Evolutionary conservation across 2,329 filamentous ascomycete genomes (phyloP), one percentile per base, ranked within the genome.

Genomic region (Ophiostoma ips): DNA sequence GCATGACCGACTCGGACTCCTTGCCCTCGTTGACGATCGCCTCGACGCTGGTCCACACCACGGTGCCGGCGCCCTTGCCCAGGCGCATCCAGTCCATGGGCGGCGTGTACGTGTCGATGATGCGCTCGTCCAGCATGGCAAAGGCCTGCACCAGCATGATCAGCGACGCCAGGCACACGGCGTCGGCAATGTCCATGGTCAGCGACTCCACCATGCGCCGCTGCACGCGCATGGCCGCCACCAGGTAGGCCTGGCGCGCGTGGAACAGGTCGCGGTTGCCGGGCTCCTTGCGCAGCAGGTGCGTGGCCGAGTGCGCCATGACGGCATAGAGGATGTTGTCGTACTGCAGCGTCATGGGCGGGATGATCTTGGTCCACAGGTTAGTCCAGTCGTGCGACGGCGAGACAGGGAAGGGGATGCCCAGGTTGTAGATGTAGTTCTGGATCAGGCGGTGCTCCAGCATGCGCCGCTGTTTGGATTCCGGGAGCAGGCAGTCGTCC

Each of bases 381-480:
- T 55, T 50, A 30, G 37, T 46, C 58, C 58, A 60, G 21, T 48
- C 49, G 12, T 51, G 35, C 15, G 54, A 53, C 3, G 58, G 55
- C 13, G 51, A 50, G 12, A 55, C 12, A 2, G 53, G 54, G 16
- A 57, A 57, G 0, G 55, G 57, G 9, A 47, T 48, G 43, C 46
- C 44, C 5, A 58, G 46, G 10, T 53, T 55, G 21, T 52, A 44
- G 4, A 56, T 38, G 49, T 57, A 60, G 37, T 61, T 56, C 21
- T 60, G 59, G 56, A 61, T 58, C 21, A 61, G 52, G 2, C 58
- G 58, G 38, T 59, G 59, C 45, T 61, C 60, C n/a, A 61, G 48
- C 13, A 61, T 45, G 2, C 60, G 58, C 7, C 60, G 55, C 5
- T 47, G 43, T 3, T 48, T 55, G 5, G 58, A 57, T 49, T 61